phyloP scores from a whole-genome alignment of 1,284 basidiomycete species.

The Trametes versicolor region DNA sequence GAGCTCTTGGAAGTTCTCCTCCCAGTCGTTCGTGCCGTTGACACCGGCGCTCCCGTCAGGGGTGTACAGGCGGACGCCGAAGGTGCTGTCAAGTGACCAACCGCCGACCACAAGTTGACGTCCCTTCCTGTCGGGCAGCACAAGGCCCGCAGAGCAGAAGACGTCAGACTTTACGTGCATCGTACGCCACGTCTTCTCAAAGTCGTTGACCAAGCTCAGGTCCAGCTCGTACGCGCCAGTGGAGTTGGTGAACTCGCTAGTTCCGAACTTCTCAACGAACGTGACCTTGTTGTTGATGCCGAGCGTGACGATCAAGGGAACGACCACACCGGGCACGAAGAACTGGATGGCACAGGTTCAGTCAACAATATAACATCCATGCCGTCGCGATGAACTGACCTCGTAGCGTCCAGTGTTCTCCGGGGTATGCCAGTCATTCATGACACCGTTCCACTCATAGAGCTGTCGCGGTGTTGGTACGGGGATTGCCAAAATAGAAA shows the following conservation, averaged over 20 bases:
- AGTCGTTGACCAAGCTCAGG: conserved; percentile 62
- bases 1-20: conserved; percentile 63
- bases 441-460: conserved; percentile 68
- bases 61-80: conserved; percentile 71
- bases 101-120: conserved; percentile 79
- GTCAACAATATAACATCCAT: neutral
- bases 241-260: conserved; percentile 64
- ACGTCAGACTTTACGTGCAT: conserved; percentile 81
- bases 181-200: conserved; percentile 68
- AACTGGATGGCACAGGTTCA: conserved; percentile 51
- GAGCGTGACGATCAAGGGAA: conserved; percentile 76
- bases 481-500: neutral
- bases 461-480: conserved; percentile 6
- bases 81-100: conserved; percentile 70
- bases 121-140: conserved; percentile 76
- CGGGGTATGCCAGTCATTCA: conserved; percentile 72
- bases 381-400: conserved; percentile 46
- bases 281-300: conserved; percentile 82
- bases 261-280: conserved; percentile 74
- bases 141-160: conserved; percentile 78
- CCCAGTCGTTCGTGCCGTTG: conserved; percentile 74
- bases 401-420: conserved; percentile 72
- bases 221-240: conserved; percentile 84
- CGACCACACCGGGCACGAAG: conserved; percentile 68
- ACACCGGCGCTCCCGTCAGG: conserved; percentile 66